Conservation (phyloP, 2,329 filamentous ascomycete species). For the Calonectria ilicicola region DNA sequence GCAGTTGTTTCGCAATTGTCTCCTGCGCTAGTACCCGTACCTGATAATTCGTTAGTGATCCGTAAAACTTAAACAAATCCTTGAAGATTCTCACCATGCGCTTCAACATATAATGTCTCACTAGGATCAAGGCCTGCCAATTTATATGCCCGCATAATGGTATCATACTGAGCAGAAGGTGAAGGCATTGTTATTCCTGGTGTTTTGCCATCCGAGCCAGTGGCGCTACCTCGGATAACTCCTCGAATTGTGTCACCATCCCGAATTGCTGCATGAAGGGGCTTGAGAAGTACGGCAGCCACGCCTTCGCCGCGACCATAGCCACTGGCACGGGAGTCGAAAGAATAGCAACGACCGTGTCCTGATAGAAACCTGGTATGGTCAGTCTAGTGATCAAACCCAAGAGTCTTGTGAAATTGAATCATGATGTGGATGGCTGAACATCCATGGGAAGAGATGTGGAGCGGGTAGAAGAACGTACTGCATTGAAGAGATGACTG, state of each 20-base stretch:
- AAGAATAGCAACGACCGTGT: neutral
- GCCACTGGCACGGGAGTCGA: neutral
- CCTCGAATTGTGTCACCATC: neutral
- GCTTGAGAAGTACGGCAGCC: neutral
- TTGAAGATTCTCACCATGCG: neutral
- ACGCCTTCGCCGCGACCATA: constrained; percentile 4
- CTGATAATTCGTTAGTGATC: neutral
- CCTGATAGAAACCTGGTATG: neutral
- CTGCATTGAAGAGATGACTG: neutral
- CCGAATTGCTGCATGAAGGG: neutral
- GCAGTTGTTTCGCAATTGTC: neutral
- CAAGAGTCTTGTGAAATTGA: neutral
- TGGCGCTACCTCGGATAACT: neutral
- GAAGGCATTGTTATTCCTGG: neutral
- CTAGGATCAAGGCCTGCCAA: neutral
- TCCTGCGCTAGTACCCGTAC: neutral
- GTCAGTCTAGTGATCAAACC: neutral
- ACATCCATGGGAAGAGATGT: no score
- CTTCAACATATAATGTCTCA: neutral
- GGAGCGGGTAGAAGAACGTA: neutral
- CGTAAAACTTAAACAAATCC: neutral
- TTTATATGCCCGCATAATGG: neutral
- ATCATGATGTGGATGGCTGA: neutral
- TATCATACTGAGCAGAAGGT: neutral
- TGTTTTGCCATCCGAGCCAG: neutral